Evolutionary conservation across 805 yeast species (phyloP).

Genomic region (Ogataea ramenticola): DNA sequence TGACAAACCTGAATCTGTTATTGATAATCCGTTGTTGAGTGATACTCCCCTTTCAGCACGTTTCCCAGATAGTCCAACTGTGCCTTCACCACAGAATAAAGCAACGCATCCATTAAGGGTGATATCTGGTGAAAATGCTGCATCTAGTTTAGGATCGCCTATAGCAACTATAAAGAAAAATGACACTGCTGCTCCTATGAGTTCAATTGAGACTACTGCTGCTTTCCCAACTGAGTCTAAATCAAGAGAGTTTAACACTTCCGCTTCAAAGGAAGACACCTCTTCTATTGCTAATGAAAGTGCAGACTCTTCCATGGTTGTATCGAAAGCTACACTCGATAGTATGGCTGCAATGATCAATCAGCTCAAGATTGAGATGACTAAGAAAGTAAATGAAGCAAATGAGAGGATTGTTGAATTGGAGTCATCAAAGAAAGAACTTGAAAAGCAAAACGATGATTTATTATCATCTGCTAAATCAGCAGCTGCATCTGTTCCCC

Average conservation of each 20-base stretch:
- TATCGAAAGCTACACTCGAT: background rate
- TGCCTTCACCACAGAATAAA: constrained; percentile 4
- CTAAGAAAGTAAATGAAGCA: constrained; percentile 49
- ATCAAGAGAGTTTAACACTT: background rate
- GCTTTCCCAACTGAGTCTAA: background rate
- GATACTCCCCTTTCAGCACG: constrained; percentile 10
- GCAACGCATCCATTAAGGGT: constrained; percentile 11
- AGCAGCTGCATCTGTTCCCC: background rate
- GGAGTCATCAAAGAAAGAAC: constrained; percentile 29
- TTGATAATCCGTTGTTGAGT: constrained; percentile 8
- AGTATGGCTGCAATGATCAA: constrained; percentile 18
- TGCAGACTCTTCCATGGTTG: background rate
- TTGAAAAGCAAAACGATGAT: constrained; percentile 2
- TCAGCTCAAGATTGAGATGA: constrained; percentile 34
- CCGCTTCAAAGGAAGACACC: background rate
- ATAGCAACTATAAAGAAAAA: background rate
- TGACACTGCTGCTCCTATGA: no score
- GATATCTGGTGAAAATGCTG: constrained; percentile 3
- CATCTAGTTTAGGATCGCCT: constrained; percentile 12
- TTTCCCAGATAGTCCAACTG: constrained; percentile 2
- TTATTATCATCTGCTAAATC: constrained; percentile 1
- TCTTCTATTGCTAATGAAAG: background rate
- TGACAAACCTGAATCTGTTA: constrained; percentile 1
- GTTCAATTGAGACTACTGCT: no score
- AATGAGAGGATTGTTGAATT: constrained; percentile 43